Conservation (phyloP, 805 yeast genomes). For the Wickerhamomyces rabaulensis region DNA sequence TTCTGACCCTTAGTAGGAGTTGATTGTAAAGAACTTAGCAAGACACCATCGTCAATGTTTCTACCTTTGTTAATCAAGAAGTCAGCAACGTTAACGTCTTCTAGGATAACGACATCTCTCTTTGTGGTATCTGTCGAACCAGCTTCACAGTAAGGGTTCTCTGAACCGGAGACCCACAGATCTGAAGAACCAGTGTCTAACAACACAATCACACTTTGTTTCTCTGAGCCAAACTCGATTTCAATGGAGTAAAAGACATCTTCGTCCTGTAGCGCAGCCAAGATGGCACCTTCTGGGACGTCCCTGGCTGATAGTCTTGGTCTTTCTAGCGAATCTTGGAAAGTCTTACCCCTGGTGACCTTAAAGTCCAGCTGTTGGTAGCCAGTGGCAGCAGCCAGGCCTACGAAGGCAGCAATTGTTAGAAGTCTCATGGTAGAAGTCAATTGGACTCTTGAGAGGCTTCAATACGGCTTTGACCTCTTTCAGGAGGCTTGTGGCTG, state of each 20-base stretch:
- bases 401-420: neutral
- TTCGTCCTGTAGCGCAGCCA: neutral
- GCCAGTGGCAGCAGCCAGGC: neutral
- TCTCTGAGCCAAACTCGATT: slow-evolving; percentile 9
- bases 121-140: neutral
- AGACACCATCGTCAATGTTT: neutral
- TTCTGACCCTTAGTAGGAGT: neutral
- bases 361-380: neutral
- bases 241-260: slow-evolving; percentile 9
- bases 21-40: neutral
- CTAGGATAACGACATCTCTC: neutral
- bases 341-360: neutral
- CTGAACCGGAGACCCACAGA: slow-evolving; percentile 26
- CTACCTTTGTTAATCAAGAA: no score
- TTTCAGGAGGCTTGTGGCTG: no score
- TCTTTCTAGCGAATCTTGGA: neutral
- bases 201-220: slow-evolving; percentile 22
- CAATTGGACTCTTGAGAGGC: no score
- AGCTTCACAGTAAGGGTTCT: slow-evolving; percentile 24
- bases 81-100: neutral
- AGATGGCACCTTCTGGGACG: no score
- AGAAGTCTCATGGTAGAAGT: no score
- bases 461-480: no score
- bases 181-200: slow-evolving; percentile 33
- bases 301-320: neutral